A percentile compares a stretch with the other conserved stretches of the same genome.
These are phyloP conservation scores for Thalassiosira sp. DNA, from an alignment of 352 stramenopile genomes.

Conservation along the genomic window DNA sequence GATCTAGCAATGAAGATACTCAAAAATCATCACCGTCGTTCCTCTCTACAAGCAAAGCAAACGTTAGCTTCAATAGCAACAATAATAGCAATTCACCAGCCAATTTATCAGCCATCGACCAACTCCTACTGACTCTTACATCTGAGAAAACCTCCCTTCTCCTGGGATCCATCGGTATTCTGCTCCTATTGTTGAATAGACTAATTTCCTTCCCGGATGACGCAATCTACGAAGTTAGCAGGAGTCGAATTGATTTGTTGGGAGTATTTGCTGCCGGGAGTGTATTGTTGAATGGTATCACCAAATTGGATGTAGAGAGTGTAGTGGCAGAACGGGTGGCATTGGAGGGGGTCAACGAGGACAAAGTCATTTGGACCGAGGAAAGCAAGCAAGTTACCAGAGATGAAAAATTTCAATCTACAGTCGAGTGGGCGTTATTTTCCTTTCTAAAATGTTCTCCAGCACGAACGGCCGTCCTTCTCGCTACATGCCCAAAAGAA, in stretches of 20 bases:
- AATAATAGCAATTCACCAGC: conserved; percentile 7
- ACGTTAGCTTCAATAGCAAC: conserved; percentile 21
- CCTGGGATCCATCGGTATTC: conserved; percentile 63
- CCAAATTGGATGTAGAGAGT: conserved; percentile 74
- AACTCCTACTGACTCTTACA: conserved; percentile 40
- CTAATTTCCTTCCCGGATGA: conserved; percentile 41
- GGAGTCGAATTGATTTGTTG: conserved; percentile 72
- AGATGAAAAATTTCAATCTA: conserved; percentile 18
- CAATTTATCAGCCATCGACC: conserved; percentile 37
- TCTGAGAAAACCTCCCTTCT: conserved; percentile 72
- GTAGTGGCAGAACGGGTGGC: conserved; percentile 61
- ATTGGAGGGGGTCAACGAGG: conserved; percentile 59
- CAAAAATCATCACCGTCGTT: conserved; percentile 19
- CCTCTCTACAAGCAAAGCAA: conserved; percentile 34
- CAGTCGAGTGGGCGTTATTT: conserved; percentile 48
- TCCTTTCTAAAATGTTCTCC: conserved; percentile 55
- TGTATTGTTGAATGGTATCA: conserved; percentile 78
- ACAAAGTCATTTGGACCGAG: conserved; percentile 24
- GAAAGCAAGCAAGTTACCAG: not conserved
- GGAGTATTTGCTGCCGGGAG: conserved; percentile 72
- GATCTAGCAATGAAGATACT: not conserved
- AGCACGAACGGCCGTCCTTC: conserved; percentile 58
- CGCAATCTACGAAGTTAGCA: conserved; percentile 14
- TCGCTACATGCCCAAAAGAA: conserved; percentile 26
- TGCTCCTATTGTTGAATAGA: conserved; percentile 60